Percentiles rank a stretch among this genome's conserved stretches.
Conservation (phyloP, 2,329 filamentous ascomycete species). For the Colletotrichum camelliae region DNA sequence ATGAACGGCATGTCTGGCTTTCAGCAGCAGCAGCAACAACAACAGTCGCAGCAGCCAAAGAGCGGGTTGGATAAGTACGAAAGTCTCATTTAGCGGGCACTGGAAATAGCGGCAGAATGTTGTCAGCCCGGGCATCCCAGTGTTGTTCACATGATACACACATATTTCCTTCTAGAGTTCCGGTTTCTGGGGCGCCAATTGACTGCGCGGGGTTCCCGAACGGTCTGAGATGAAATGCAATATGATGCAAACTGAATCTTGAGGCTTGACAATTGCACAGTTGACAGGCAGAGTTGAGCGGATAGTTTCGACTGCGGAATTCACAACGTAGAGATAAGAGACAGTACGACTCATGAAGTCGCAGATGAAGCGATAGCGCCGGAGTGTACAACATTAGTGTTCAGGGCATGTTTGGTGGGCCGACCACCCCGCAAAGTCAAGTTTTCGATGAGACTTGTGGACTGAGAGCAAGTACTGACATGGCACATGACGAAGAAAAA, state of each 20-base stretch:
- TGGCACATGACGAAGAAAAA: constrained; percentile 4
- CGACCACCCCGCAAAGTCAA: constrained; percentile 5
- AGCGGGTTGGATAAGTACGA: constrained; percentile 71
- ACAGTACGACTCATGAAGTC: neutral
- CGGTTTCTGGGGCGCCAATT: neutral
- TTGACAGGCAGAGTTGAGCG: neutral
- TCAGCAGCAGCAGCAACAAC: constrained; percentile 29
- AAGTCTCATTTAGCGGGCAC: constrained; percentile 59
- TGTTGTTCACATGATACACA: constrained; percentile 1
- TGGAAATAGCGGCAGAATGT: neutral
- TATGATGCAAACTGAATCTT: neutral
- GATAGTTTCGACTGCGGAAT: neutral
- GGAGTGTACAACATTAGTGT: neutral
- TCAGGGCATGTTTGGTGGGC: constrained; percentile 1
- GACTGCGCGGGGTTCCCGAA: neutral
- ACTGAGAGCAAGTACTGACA: neutral
- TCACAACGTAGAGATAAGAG: neutral
- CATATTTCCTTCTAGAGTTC: neutral
- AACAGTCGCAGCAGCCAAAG: constrained; percentile 43
- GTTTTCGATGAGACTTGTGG: neutral
- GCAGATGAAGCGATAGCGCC: neutral
- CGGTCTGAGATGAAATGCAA: neutral
- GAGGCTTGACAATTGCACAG: neutral
- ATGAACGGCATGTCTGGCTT: constrained; percentile 27
- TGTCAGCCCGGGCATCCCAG: neutral